Percentiles rank a stretch among this genome's conserved stretches.
phyloP scores from a whole-genome alignment of 129 eudicot genomes.

The Tagetes patula region DNA sequence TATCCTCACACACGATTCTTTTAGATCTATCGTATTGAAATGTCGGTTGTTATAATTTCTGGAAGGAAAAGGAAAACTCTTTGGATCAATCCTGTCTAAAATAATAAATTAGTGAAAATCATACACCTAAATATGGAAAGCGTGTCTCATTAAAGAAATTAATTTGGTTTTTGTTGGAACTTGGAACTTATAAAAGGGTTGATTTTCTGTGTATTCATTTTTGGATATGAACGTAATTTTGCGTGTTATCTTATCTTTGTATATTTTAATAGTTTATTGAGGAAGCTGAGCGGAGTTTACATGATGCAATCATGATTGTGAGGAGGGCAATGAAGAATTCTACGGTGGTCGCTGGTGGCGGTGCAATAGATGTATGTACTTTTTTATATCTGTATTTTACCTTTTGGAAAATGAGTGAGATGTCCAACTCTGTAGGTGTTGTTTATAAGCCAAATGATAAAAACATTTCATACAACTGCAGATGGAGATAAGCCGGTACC shows the following conservation, averaged over 20 bases:
- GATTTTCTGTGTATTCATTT: conserved; percentile 1
- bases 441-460: neutral
- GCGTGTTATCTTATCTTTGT: conserved; percentile 1
- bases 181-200: neutral
- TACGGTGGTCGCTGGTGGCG: conserved; percentile 98
- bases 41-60: neutral
- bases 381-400: neutral
- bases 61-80: neutral
- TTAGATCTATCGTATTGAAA: neutral
- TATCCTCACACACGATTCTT: conserved; percentile 2
- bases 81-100: conserved; percentile 10
- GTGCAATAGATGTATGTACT: conserved; percentile 97
- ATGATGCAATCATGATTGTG: conserved; percentile 99
- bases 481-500: conserved; percentile 95
- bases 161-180: neutral
- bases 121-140: neutral
- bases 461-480: conserved; percentile 27
- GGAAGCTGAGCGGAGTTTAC: conserved; percentile 98
- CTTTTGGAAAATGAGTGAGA: neutral
- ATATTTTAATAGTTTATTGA: conserved; percentile 71
- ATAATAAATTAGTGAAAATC: neutral
- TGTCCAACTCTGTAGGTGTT: neutral
- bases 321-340: conserved; percentile 95
- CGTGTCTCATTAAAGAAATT: neutral
- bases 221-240: conserved; percentile 15